Percentiles rank a stretch among this genome's conserved stretches.
These are phyloP conservation scores for Colletotrichum abscissum DNA, from an alignment of 2,329 filamentous ascomycete species.

Conservation along the genomic window DNA sequence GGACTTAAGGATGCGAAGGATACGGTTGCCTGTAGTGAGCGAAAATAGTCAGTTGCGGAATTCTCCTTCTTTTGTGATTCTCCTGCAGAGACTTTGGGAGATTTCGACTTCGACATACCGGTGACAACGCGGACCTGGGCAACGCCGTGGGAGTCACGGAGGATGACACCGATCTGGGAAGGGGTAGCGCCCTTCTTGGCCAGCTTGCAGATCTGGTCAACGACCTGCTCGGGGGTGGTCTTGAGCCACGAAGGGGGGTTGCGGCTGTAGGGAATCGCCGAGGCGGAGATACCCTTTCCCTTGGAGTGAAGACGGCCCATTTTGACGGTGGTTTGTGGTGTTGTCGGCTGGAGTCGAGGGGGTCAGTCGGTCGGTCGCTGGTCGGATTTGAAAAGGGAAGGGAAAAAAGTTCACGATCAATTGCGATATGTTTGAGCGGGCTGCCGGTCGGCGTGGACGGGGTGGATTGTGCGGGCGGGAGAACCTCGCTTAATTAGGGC, in stretches of 20 bases:
- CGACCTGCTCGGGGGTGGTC: slow-evolving; percentile 97
- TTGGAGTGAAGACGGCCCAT: slow-evolving; percentile 99
- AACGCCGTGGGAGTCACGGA: slow-evolving; percentile 97
- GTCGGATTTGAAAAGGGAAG: slow-evolving; percentile 29
- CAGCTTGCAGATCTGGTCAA: slow-evolving; percentile 99
- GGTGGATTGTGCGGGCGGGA: slow-evolving; percentile 54
- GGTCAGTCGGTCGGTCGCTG: slow-evolving; percentile 36
- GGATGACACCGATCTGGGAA: slow-evolving; percentile 98
- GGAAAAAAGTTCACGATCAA: slow-evolving; percentile 34
- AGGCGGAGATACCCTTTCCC: slow-evolving; percentile 98
- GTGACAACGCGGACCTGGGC: slow-evolving; percentile 98
- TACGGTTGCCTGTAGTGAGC: slow-evolving; percentile 96
- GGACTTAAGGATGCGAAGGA: slow-evolving; percentile 98
- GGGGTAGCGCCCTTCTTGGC: slow-evolving; percentile 99
- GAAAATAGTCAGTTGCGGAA: slow-evolving; percentile 50
- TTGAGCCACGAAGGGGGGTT: slow-evolving; percentile 95
- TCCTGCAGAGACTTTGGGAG: not conserved
- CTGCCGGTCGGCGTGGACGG: slow-evolving; percentile 40
- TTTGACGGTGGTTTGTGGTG: slow-evolving; percentile 56
- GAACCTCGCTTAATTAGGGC: slow-evolving; percentile 61
- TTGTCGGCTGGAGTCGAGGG: slow-evolving; percentile 35
- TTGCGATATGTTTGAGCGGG: slow-evolving; percentile 26
- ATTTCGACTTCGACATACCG: slow-evolving; percentile 70
- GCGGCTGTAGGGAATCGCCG: slow-evolving; percentile 97
- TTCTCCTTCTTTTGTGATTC: not conserved